Evolutionary conservation across 768 basidiomycete species (phyloP).

Genomic region (Psilocybe tampanensis): DNA sequence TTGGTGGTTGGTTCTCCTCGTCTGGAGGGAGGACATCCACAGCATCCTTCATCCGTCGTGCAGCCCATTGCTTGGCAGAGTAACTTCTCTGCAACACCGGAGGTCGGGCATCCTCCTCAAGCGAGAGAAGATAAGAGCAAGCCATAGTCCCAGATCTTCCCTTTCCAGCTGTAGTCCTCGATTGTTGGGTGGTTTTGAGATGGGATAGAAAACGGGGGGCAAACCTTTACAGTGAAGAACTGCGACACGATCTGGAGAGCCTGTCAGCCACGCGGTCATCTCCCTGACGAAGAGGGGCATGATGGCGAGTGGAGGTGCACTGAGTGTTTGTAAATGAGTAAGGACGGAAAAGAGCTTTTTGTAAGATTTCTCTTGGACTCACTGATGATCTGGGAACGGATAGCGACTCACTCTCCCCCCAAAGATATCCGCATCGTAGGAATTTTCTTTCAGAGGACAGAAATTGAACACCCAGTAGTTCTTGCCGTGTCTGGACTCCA

Average conservation of each 20-base stretch:
- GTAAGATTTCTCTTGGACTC: too few relatives aligned
- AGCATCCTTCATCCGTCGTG: conserved; percentile 47
- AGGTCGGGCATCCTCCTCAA: conserved; percentile 47
- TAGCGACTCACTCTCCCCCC: conserved; percentile 78
- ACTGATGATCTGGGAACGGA: conserved; percentile 93
- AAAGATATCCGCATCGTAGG: conserved; percentile 71
- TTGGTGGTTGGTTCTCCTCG: conserved; percentile 14
- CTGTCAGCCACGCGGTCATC: conserved; percentile 72
- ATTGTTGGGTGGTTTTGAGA: neutral
- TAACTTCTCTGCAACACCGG: conserved; percentile 50
- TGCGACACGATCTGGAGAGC: conserved; percentile 65
- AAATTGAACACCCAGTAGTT: conserved; percentile 92
- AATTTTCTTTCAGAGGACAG: conserved; percentile 80
- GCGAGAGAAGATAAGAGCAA: conserved; percentile 76
- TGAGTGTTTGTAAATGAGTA: too few relatives aligned
- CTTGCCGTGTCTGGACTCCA: conserved; percentile 70
- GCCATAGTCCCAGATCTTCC: conserved; percentile 87
- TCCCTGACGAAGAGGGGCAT: conserved; percentile 75
- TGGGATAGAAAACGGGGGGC: neutral
- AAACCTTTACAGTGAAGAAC: conserved; percentile 89
- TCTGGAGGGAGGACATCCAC: conserved; percentile 52
- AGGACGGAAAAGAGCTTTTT: too few relatives aligned
- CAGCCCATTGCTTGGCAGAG: conserved; percentile 49
- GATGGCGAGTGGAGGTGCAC: conserved; percentile 77
- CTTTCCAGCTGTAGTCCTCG: conserved; percentile 59